Evolutionary conservation across 768 basidiomycete species (phyloP).

Genomic region (Xerocomellus dryophilus): DNA sequence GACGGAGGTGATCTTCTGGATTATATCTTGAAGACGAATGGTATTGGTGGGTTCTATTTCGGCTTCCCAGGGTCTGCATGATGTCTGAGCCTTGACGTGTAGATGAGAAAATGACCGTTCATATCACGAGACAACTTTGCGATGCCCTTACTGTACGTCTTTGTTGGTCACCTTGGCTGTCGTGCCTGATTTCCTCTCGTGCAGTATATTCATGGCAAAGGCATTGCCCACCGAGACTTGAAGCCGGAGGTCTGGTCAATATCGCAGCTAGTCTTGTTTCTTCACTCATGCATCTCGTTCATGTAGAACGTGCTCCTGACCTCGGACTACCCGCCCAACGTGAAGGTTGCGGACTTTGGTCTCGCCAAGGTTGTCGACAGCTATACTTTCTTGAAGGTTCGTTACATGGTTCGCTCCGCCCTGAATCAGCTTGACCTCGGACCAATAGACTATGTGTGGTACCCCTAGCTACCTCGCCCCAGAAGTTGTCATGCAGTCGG

Average conservation of each 20-base stretch:
- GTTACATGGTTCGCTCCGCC: constrained; percentile 19
- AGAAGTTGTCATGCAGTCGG: constrained; percentile 72
- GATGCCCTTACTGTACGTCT: constrained; percentile 64
- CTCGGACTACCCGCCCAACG: constrained; percentile 56
- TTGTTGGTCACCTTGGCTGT: background rate
- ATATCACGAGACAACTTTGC: constrained; percentile 82
- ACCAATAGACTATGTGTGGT: constrained; percentile 83
- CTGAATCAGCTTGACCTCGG: background rate
- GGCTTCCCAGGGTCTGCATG: background rate
- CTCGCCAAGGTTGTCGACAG: constrained; percentile 89
- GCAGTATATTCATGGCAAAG: constrained; percentile 66
- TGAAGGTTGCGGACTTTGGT: constrained; percentile 96
- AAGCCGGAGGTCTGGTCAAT: constrained; percentile 69
- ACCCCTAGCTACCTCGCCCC: constrained; percentile 94
- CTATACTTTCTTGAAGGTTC: constrained; percentile 69
- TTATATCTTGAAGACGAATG: constrained; percentile 59
- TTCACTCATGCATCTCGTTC: constrained; percentile 1
- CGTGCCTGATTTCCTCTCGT: constrained; percentile 2
- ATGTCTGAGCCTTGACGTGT: background rate
- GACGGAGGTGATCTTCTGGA: constrained; percentile 89
- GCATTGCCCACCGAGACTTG: constrained; percentile 89
- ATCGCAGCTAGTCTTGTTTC: background rate
- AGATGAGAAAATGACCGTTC: constrained; percentile 58
- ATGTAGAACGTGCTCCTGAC: constrained; percentile 82
- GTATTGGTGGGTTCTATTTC: constrained; percentile 50